Conservation (phyloP, 2,329 filamentous ascomycete species). For the Neonectria neomacrospora region DNA sequence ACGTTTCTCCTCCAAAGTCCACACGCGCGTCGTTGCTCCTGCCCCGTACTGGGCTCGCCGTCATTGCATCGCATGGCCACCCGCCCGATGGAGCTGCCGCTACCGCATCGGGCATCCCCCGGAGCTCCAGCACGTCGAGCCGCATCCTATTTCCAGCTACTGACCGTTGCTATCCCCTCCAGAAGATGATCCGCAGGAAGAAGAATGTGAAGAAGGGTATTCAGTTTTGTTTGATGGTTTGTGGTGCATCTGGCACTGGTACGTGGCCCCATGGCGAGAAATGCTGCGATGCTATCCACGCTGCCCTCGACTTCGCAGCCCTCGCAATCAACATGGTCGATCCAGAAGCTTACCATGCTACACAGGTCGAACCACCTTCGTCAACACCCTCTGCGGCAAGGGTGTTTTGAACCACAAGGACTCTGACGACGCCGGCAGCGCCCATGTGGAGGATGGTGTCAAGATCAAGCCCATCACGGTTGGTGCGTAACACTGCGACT, state of each 20-base stretch:
- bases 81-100: constrained; percentile 41
- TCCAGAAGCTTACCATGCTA: constrained; percentile 36
- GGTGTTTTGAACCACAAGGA: constrained; percentile 92
- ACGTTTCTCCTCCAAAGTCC: constrained; percentile 38
- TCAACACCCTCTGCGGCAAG: constrained; percentile 99
- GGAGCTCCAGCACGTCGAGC: constrained; percentile 32
- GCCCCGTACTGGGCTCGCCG: constrained; percentile 30
- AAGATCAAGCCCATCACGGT: constrained; percentile 99
- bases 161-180: constrained; percentile 45
- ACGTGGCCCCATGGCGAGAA: constrained; percentile 52
- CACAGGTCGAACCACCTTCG: constrained; percentile 94
- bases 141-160: constrained; percentile 33
- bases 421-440: constrained; percentile 86
- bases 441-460: constrained; percentile 95
- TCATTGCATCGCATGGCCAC: constrained; percentile 22
- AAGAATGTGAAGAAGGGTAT: constrained; percentile 99
- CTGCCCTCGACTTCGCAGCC: constrained; percentile 22
- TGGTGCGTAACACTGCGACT: constrained; percentile 63
- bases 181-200: constrained; percentile 99
- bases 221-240: constrained; percentile 99
- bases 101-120: constrained; percentile 29
- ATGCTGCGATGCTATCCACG: constrained; percentile 26
- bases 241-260: constrained; percentile 98
- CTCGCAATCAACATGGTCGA: constrained; percentile 5
- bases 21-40: constrained; percentile 18